Base-by-base conservation (phyloP, 2,329 filamentous ascomycete species). In the Aspergillus sp. region DNA sequence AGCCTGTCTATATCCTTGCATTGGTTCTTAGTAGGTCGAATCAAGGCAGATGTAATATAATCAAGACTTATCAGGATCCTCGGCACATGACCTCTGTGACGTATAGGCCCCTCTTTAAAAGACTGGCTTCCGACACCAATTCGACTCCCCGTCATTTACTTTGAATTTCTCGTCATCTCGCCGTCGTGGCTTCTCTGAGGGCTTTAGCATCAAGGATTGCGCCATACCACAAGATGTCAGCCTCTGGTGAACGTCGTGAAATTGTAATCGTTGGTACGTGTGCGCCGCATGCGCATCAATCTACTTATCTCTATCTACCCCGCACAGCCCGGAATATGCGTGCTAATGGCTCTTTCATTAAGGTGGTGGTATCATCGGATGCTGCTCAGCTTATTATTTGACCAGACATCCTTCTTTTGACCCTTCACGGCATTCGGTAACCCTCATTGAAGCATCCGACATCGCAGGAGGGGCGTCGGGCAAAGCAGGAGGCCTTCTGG, bases 301-400 rank as follows among this genome's bases (percentile, higher is more conserved):
- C n/a, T 44, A 44, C 27, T 58, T 59, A 49, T 51, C 44, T 52
- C 21, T 21, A 11, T 21, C 23, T 66, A 66, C 70, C 71, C 71
- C 70, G 67, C 68, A 62, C 58, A 38, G 4, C 50, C n/a, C 42
- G 48, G 32, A 53, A 49, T 62, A 30, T 64, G 25, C 42, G 41
- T 48, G 54, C 62, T 69, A 50, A 68, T 61, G 54, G 41, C 7
- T 58, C 42, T 19, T 30, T 25, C 19, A 11, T 21, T 23, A 54
- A 92, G 92, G 94, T 67, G 94, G 92, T 67, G 94, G 94, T 68
- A 92, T 98, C 64, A 96, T 98, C 69, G 95, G 95, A 71, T 90
- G 88, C 74, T 95, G 91, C 53, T 92, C 91, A 5, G 93, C 94
- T 60, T 98, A 98, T 77, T 98, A 88, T 72, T 82, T 98, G 47